A percentile compares a stretch with the other conserved stretches of the same genome.
Evolutionary conservation across 208 protist species (phyloP).

Genomic region (Tetramitus jugosus): DNA sequence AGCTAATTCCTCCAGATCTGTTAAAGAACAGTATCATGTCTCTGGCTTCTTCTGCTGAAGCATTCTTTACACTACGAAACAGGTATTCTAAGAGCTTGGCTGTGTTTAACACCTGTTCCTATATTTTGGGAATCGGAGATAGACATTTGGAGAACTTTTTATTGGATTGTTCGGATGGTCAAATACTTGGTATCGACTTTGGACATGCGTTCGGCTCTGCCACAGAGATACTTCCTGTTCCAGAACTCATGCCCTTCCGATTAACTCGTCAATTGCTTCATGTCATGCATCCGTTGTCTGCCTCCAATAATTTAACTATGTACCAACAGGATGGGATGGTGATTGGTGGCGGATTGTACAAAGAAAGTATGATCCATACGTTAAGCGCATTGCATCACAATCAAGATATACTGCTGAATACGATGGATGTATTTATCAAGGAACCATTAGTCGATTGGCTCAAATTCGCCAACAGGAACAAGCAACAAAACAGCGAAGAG

Average conservation of each 20-base stretch:
- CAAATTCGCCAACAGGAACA: constrained; percentile 37
- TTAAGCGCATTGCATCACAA: constrained; percentile 46
- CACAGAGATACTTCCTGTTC: constrained; percentile 62
- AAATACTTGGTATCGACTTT: constrained; percentile 83
- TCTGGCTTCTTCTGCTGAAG: constrained; percentile 46
- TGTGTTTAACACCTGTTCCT: constrained; percentile 55
- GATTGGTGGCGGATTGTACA: constrained; percentile 35
- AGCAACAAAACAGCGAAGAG: not conserved
- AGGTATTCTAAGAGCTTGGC: constrained; percentile 59
- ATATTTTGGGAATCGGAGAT: constrained; percentile 83
- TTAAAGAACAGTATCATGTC: constrained; percentile 33
- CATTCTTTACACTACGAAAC: constrained; percentile 53
- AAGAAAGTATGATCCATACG: constrained; percentile 53
- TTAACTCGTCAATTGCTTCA: constrained; percentile 64
- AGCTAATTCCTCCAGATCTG: constrained; percentile 20
- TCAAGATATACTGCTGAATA: constrained; percentile 53
- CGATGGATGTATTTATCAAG: constrained; percentile 73
- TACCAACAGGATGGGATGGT: constrained; percentile 28
- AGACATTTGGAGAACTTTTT: constrained; percentile 82
- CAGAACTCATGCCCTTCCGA: constrained; percentile 85
- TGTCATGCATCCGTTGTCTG: constrained; percentile 53
- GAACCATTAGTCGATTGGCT: constrained; percentile 68
- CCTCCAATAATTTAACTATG: not conserved
- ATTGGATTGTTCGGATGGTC: constrained; percentile 52
- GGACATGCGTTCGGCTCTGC: constrained; percentile 81